Evolutionary conservation across 495 filamentous ascomycete genomes (phyloP), one percentile per base, ranked within the genome.

Genomic region (Thermochaetoides thermophila): DNA sequence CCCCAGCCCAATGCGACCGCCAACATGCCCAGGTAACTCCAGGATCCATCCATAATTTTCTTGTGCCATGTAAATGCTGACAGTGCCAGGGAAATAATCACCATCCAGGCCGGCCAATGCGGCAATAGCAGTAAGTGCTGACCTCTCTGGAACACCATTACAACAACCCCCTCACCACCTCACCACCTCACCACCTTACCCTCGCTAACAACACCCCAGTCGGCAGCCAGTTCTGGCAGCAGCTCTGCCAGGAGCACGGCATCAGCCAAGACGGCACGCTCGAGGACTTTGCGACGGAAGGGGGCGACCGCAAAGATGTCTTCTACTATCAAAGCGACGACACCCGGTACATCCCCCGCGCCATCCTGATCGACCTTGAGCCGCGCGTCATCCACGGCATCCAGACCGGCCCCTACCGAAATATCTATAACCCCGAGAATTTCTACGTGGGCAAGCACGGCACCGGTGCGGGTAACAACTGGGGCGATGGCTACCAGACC

Each of bases 301-400:
- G 89, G 40, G 85, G 85, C 29, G 89, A 97, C 60, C 74, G 89
- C 48, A 97, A 97, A 56, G 89, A 97, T 58, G 89, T 96, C 31
- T 97, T 97, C 60, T 97, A 95, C 71, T 97, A 97, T 58, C 89
- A 96, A 66, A 84, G 78, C 35, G 89, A 97, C 57, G 89, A 97
- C 56, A 97, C 89, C 29, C 72, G 89, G 60, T 97, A 97, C 60
- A 95, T 97, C 48, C 89, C 89, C 16, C 74, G 89, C 53, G 86
- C 89, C 16, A 96, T 97, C 44, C 65, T 97, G 18, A 77, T 97
- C 31, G 89, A 97, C 54, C 63, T 97, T 34, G 89, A 97, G 57
- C 89, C 91, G 17, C 66, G 89, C 31, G 85, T 97, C 27, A 84
- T 97, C 45, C 76, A 95, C 50, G 59, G 70, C 27, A 96, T 97